Evolutionary conservation across 345 rosid species (phyloP).

Genomic region (Citrus mangshanensis): DNA sequence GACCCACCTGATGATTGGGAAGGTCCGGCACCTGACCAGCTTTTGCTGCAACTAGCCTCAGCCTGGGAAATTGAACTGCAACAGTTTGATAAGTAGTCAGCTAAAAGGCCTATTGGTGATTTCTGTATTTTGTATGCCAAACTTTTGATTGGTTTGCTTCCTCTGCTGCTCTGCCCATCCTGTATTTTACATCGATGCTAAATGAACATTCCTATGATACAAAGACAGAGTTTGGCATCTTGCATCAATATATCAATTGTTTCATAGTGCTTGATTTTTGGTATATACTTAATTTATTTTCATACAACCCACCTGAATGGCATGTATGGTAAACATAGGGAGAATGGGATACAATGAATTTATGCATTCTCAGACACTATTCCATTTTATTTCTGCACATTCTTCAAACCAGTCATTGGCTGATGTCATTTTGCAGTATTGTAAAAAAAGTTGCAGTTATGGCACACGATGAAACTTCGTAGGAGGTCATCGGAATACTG

Average conservation of each 20-base stretch:
- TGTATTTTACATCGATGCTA: not conserved
- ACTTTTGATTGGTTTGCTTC: not conserved
- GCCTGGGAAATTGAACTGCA: conserved; percentile 86
- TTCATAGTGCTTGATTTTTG: not conserved
- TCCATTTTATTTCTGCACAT: too few species aligned
- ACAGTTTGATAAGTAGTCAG: conserved; percentile 56
- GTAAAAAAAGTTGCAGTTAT: too few species aligned
- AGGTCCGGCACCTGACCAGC: conserved; percentile 75
- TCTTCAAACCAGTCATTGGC: too few species aligned
- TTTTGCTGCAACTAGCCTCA: conserved; percentile 79
- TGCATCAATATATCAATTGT: not conserved
- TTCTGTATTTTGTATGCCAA: conserved; percentile 1
- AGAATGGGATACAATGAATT: not conserved
- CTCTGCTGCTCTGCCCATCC: not conserved
- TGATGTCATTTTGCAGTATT: too few species aligned
- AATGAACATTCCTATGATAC: not conserved
- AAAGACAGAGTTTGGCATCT: not conserved
- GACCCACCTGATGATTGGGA: conserved; percentile 97
- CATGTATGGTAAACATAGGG: not conserved
- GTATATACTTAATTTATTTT: not conserved
- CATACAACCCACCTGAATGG: too few species aligned
- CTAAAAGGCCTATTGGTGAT: not conserved
- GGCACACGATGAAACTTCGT: too few species aligned
- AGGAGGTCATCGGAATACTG: too few species aligned
- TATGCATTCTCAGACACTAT: too few species aligned